Evolutionary conservation across 331 rosid genomes (phyloP), one percentile per base, ranked within the genome.

Genomic region (Erythrophleum ivorense): DNA sequence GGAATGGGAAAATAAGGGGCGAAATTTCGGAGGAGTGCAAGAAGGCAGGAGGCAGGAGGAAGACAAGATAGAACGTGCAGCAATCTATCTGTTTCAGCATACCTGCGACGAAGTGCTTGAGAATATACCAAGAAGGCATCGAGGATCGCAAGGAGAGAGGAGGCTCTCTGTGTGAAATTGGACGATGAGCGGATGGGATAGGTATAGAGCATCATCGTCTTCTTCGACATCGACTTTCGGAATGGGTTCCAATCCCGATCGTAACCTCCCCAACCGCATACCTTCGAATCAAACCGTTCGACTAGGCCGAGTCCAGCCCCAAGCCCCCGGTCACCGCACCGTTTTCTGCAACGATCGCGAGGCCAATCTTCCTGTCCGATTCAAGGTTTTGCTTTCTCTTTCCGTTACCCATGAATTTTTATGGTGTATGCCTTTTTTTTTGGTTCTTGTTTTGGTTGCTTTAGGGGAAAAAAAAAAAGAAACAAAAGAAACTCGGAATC

Each of bases 221-320:
- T 68, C 87, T 43, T 82, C 97, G 62, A 83, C 92, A 86, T 81
- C 97, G 77, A 81, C 90, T 80, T 63, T 83, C 19, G 81, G 80
- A 36, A 36, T 78, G 88, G n/a, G 18, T 24, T 48, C 58, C 21
- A 46, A 71, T 48, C 24, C 19, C 13, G 13, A 15, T 46, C 58
- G 21, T 1, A 48, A 71, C 41, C 21, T 46, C 59, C 54, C 75
- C 16, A 87, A 88, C 7, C 88, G 94, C 15, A 33, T 74, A 31
- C 24, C 88, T 21, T 90, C 97, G 54, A 63, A 83, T 81, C 87
- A 79, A 70, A 82, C 96, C 15, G 91, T 91, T 85, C 89, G 92
- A 53, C 97, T 95, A 84, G 99, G 99, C n/a, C 95, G 92, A n/a
- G 93, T 93, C 67, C 97, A 91, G 87, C 99, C 99, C 3, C 99